Percentiles rank a stretch among this genome's conserved stretches.
phyloP scores from a whole-genome alignment of 805 yeast genomes.

The Candida sanyiensis region DNA sequence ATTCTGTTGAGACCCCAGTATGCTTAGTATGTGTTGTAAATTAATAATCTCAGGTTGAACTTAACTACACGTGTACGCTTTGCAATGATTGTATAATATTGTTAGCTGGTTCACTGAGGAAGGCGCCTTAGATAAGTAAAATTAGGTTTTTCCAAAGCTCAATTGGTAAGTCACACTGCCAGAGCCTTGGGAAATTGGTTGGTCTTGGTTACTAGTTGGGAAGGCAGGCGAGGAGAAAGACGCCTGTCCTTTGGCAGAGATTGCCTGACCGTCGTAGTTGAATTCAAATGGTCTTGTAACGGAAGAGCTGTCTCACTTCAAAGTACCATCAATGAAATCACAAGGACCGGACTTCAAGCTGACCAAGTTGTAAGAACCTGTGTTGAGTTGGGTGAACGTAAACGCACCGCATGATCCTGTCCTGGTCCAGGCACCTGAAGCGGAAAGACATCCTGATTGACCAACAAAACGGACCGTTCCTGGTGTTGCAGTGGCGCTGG shows the following conservation, averaged over 20 bases:
- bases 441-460: slow-evolving; percentile 66
- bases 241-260: slow-evolving; percentile 3
- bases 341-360: slow-evolving; percentile 74
- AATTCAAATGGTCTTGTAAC: slow-evolving; percentile 36
- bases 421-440: slow-evolving; percentile 81
- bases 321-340: slow-evolving; percentile 34
- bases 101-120: too few relatives aligned
- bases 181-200: too few relatives aligned
- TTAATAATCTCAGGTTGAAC: too few relatives aligned
- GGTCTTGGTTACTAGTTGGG: too few relatives aligned
- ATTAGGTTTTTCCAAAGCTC: too few relatives aligned
- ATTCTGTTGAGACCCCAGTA: too few relatives aligned
- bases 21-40: too few relatives aligned
- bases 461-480: slow-evolving; percentile 43
- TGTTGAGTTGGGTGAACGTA: slow-evolving; percentile 28
- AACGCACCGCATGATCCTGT: slow-evolving; percentile 78
- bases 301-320: slow-evolving; percentile 47
- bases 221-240: slow-evolving; percentile 5
- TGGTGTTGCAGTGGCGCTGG: background rate
- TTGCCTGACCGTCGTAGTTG: slow-evolving; percentile 5
- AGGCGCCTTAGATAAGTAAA: too few relatives aligned
- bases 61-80: too few relatives aligned
- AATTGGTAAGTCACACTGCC: too few relatives aligned
- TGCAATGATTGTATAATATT: too few relatives aligned
- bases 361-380: slow-evolving; percentile 50